phyloP scores from a whole-genome alignment of 768 basidiomycete species.

The Chalciporus piperatus region DNA sequence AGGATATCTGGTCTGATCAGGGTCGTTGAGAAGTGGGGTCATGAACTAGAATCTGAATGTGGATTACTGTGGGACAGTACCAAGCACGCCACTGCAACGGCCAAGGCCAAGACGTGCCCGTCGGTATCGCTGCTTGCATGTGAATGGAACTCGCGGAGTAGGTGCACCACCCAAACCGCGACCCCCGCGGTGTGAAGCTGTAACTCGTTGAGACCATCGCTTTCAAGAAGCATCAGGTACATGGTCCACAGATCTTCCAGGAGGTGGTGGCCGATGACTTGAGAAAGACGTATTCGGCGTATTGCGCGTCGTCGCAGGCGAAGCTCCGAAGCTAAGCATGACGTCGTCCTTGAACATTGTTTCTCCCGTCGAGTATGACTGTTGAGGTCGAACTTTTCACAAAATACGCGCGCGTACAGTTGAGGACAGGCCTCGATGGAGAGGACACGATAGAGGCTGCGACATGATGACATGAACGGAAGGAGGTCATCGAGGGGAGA shows the following conservation, averaged over 20 bases:
- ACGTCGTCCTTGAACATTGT: constrained; percentile 35
- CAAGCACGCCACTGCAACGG: constrained; percentile 33
- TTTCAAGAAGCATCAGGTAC: constrained; percentile 61
- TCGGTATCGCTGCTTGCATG: constrained; percentile 5
- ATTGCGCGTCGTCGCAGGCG: constrained; percentile 46
- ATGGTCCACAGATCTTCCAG: constrained; percentile 54
- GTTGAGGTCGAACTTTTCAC: constrained; percentile 44
- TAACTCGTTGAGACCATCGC: constrained; percentile 44
- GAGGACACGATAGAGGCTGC: constrained; percentile 43
- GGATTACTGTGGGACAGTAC: constrained; percentile 37
- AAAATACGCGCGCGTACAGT: constrained; percentile 56
- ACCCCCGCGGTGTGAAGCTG: constrained; percentile 45
- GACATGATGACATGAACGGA: constrained; percentile 45
- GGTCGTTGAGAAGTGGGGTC: constrained; percentile 24
- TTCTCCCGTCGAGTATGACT: constrained; percentile 22
- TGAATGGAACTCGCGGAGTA: constrained; percentile 20
- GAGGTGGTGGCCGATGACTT: constrained; percentile 29
- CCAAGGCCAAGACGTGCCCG: constrained; percentile 22
- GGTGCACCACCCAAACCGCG: constrained; percentile 25
- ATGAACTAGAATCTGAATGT: constrained; percentile 23
- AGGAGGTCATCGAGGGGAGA: constrained; percentile 42
- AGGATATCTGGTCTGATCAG: constrained; percentile 38
- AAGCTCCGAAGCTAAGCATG: constrained; percentile 48
- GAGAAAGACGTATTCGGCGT: constrained; percentile 40
- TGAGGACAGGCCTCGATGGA: constrained; percentile 44